A percentile compares a stretch with the other conserved stretches of the same genome.
Conservation (phyloP, 768 basidiomycete species). For the Xerocomus brunneocitrinus region DNA sequence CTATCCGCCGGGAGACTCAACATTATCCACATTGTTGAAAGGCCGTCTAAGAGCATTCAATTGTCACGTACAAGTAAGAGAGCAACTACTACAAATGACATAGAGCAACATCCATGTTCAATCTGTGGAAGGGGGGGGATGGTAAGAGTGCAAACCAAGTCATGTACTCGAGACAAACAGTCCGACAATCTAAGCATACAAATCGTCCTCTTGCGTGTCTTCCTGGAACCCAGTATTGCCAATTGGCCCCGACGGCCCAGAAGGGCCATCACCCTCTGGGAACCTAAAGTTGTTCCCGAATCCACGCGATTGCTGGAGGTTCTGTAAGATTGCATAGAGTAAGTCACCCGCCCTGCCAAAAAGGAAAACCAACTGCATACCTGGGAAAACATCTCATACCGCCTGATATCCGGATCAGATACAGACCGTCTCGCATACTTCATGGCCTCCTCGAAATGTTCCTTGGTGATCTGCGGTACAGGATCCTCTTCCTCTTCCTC, state of each 20-base stretch:
- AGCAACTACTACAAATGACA: conserved; percentile 7
- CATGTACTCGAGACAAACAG: not conserved
- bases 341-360: not conserved
- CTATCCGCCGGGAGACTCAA: not conserved
- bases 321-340: conserved; percentile 40
- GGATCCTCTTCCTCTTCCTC: conserved; percentile 76
- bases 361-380: conserved; percentile 34
- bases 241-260: conserved; percentile 37
- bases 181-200: conserved; percentile 61
- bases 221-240: conserved; percentile 80
- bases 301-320: conserved; percentile 84
- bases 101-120: not conserved
- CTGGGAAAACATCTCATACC: conserved; percentile 98
- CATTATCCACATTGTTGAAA: not conserved
- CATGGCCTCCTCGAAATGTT: conserved; percentile 99
- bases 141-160: not conserved
- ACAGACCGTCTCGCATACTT: conserved; percentile 95
- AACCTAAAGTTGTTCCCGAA: conserved; percentile 98
- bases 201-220: conserved; percentile 83
- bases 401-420: conserved; percentile 92
- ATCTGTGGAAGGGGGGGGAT: not conserved
- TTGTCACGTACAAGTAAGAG: conserved; percentile 3
- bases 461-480: conserved; percentile 82
- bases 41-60: conserved; percentile 8
- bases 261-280: conserved; percentile 64